Base-by-base conservation (phyloP, 2,329 filamentous ascomycete species). In the Fusarium buxicola region DNA sequence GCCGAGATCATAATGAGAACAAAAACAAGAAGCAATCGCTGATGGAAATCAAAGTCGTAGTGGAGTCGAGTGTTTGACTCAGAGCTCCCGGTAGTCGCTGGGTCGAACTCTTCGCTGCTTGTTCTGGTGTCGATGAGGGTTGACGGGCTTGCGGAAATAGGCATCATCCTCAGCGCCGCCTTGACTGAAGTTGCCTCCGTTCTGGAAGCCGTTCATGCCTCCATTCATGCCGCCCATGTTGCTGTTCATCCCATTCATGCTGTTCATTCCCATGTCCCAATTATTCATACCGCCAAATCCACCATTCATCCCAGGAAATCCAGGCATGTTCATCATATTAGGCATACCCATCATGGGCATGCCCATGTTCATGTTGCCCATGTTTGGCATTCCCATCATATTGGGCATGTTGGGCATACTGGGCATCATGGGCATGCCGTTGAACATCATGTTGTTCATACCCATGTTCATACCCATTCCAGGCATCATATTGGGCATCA, bases 71-170 rank as follows among this genome's bases (percentile, higher is more conserved):
- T 35, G 16, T 28, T 39, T 47, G 44, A 46, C 43, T 80, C 73
- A 94, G 44, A 97, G 82, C 80, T 96, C 92, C 64, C 92, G 86
- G 75, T 95, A 98, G 78, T 99, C 95, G 74, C 92, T 95, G 10
- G 94, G 94, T 52, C 95, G 86, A 51, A 92, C 87, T 69, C 92
- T 84, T 65, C 90, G 87, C 70, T 92, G 89, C 70, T 91, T 86
- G 72, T 93, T 92, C 76, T 94, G 90, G 73, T 95, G 92, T 46
- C 95, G 87, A 73, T 97, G 92, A 3, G 94, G 94, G 74, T 99
- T 99, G 61, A 98, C 92, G 0, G 95, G 95, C 76, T 97, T 94
- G 55, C 95, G 87, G 75, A 98, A 96, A 78, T 99, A 99, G 7
- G 95, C 92, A 58, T 93, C 92, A 59, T 93, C 92, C 55, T 96